Conservation (phyloP, 2,329 filamentous ascomycete genomes). For the Teratosphaeriaceae sp. region DNA sequence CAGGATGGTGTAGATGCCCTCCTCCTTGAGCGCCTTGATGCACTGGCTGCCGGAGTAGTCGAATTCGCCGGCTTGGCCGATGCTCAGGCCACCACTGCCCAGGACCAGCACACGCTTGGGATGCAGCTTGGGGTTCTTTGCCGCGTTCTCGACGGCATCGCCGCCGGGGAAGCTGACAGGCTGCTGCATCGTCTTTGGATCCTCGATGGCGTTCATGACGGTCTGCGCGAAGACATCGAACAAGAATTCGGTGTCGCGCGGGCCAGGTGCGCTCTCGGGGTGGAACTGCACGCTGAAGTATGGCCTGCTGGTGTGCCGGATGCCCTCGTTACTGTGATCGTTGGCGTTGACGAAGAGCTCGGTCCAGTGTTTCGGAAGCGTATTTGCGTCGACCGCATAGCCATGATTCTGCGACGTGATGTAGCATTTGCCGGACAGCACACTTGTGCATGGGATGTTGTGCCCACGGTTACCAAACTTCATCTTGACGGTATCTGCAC, state of each 20-base stretch:
- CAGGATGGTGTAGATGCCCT: slow-evolving; percentile 94
- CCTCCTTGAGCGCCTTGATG: slow-evolving; percentile 96
- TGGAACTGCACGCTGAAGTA: slow-evolving; percentile 99
- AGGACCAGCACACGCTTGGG: slow-evolving; percentile 94
- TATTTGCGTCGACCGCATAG: slow-evolving; percentile 84
- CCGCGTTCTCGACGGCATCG: slow-evolving; percentile 69
- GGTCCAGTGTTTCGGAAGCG: slow-evolving; percentile 80
- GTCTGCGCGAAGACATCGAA: slow-evolving; percentile 96
- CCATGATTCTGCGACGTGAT: slow-evolving; percentile 99
- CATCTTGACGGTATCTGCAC: slow-evolving; percentile 88
- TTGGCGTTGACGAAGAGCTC: slow-evolving; percentile 99
- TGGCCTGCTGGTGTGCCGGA: slow-evolving; percentile 92
- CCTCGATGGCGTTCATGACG: slow-evolving; percentile 64
- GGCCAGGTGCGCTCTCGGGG: slow-evolving; percentile 94
- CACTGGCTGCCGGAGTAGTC: slow-evolving; percentile 98
- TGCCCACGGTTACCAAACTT: slow-evolving; percentile 99
- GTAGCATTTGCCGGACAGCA: slow-evolving; percentile 96
- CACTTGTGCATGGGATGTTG: slow-evolving; percentile 92
- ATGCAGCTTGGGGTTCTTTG: slow-evolving; percentile 66
- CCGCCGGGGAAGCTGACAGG: slow-evolving; percentile 86
- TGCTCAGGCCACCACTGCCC: slow-evolving; percentile 90
- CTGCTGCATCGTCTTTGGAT: slow-evolving; percentile 58
- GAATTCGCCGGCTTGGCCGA: slow-evolving; percentile 96
- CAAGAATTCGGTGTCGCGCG: slow-evolving; percentile 89
- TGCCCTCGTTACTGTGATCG: slow-evolving; percentile 93